Base-by-base conservation (phyloP, 192 early-diverging fungal species). In the Podila clonocystis region DNA sequence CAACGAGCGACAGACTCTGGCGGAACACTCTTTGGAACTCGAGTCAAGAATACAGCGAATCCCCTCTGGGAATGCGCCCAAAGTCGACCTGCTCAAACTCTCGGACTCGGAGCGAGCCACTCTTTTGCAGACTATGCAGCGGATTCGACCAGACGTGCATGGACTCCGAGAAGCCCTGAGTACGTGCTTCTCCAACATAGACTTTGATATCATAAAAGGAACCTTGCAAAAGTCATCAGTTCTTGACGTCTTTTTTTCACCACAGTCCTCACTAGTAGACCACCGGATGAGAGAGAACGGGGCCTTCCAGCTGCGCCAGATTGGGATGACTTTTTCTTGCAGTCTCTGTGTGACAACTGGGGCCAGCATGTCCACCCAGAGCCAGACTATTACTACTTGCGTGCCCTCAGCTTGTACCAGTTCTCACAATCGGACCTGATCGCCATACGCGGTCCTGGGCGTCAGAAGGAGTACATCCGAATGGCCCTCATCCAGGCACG, bases 371-470 rank as follows among this genome's bases (percentile, higher is more conserved):
- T 77, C 22, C 26, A 36, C 2, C 41, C 69, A 6, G 63, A 69
- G 34, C 28, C 74, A 7, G 74, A 77, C 20, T 77, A 58, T 52
- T 77, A 66, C 30, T 36, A 70, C 17, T 31, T 77, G 13, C 68
- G 64, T 13, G 55, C 74, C 9, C 63, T 70, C 48, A 31, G 45
- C 30, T 30, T 77, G 0, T 77, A 55, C 29, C 57, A 63, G 11
- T 30, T 77, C 13, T 68, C 60, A 9, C 70, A 8, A 9, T 77
- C 74, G 3, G 6, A 62, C 17, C 41, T 65, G 28, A 67, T 77
- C 2, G 48, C 49, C 7, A 63, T 70, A 13, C 50, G 65, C 13
- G 68, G 68, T 30, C 52, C 55, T 3, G 62, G 61, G 9, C 49
- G 55, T 34, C 57, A 65, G 8, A 22, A 31, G 19, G 63, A 50